phyloP scores from a whole-genome alignment of 306 rosid genomes.

The Trifolium fragiferum region DNA sequence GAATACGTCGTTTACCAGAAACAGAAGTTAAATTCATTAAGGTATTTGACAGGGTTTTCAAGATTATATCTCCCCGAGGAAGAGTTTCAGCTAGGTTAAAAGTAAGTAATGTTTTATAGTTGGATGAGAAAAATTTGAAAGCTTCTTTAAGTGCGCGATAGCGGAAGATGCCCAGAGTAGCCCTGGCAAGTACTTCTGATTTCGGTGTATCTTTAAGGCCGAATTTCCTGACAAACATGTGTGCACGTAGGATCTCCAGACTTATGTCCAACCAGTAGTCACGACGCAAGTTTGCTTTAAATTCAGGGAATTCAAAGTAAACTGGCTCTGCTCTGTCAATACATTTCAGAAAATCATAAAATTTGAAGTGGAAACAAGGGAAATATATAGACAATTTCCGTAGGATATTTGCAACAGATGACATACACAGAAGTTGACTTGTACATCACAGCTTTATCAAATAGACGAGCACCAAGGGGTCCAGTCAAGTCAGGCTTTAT shows the following conservation, averaged over 20 bases:
- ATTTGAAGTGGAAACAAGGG: slow-evolving; percentile 36
- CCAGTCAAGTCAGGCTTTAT: slow-evolving; percentile 94
- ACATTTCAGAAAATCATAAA: slow-evolving; percentile 45
- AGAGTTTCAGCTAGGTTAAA: slow-evolving; percentile 93
- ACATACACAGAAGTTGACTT: slow-evolving; percentile 84
- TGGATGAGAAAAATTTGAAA: slow-evolving; percentile 62
- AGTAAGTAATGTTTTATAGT: slow-evolving; percentile 75
- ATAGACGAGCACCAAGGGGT: slow-evolving; percentile 94
- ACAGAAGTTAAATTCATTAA: slow-evolving; percentile 53
- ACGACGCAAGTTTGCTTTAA: slow-evolving; percentile 84
- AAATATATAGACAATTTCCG: slow-evolving; percentile 12
- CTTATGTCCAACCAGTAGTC: slow-evolving; percentile 92
- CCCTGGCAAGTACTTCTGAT: slow-evolving; percentile 79
- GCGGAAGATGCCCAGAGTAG: slow-evolving; percentile 72
- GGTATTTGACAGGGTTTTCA: slow-evolving; percentile 72
- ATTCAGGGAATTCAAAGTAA: slow-evolving; percentile 91
- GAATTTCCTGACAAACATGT: slow-evolving; percentile 72
- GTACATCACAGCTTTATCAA: slow-evolving; percentile 94
- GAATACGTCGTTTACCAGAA: slow-evolving; percentile 54
- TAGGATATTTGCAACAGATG: slow-evolving; percentile 37
- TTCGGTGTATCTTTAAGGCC: slow-evolving; percentile 64
- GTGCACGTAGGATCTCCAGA: slow-evolving; percentile 76
- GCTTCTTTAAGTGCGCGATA: slow-evolving; percentile 84
- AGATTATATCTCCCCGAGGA: slow-evolving; percentile 83
- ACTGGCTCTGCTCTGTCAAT: slow-evolving; percentile 86